Conservation (phyloP, 148 eudicot genomes). For the Bassia scoparia region DNA sequence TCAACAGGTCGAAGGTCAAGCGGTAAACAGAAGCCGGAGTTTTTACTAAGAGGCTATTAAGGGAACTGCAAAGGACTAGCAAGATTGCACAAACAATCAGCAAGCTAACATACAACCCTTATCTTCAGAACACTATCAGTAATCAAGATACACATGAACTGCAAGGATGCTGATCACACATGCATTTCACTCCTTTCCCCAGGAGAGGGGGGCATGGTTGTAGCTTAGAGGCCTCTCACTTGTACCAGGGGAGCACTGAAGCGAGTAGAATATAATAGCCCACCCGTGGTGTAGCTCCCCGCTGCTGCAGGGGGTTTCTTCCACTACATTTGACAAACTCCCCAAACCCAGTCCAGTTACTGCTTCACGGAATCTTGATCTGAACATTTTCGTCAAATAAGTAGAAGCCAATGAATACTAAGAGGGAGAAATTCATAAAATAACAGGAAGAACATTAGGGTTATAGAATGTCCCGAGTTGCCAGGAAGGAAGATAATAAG, state of each 20-base stretch:
- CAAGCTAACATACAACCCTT: constrained; percentile 13
- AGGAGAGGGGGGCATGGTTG: constrained; percentile 91
- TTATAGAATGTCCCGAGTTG: too few species aligned
- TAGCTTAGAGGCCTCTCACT: constrained; percentile 88
- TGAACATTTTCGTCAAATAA: constrained; percentile 21
- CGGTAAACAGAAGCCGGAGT: constrained; percentile 70
- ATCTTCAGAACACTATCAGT: constrained; percentile 6
- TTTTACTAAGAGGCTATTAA: constrained; percentile 79
- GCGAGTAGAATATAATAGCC: constrained; percentile 75
- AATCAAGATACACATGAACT: background rate
- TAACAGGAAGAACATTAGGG: background rate
- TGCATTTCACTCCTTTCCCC: constrained; percentile 99
- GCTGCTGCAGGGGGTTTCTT: constrained; percentile 57
- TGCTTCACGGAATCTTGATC: constrained; percentile 87
- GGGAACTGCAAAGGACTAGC: constrained; percentile 89
- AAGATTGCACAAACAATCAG: constrained; percentile 6
- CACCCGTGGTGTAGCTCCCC: constrained; percentile 64
- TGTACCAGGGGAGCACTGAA: constrained; percentile 85
- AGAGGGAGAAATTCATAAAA: background rate
- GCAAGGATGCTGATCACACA: constrained; percentile 47
- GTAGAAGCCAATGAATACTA: background rate
- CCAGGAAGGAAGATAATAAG: constrained; percentile 85
- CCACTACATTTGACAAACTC: constrained; percentile 89
- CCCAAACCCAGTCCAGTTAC: constrained; percentile 99
- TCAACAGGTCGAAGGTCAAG: constrained; percentile 88